These are phyloP conservation scores for Friedmanniomyces endolithicus DNA, from an alignment of 495 filamentous ascomycete genomes.

Conservation along the genomic window DNA sequence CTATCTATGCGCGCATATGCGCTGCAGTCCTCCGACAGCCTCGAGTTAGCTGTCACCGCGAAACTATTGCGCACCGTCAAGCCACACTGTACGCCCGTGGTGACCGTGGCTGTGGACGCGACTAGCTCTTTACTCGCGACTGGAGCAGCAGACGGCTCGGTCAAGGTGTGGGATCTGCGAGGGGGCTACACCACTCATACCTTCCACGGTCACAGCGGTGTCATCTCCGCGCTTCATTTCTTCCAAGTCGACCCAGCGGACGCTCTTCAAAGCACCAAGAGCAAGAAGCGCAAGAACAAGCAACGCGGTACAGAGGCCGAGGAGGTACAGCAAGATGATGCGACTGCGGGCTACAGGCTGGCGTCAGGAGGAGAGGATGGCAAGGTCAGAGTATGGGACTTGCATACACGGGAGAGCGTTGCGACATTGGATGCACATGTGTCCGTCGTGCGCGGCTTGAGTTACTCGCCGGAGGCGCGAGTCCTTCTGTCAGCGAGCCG, in stretches of 20 bases:
- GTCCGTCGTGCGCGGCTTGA: conserved; percentile 74
- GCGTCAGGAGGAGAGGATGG: conserved; percentile 90
- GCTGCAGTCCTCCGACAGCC: conserved; percentile 45
- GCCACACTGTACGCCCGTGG: conserved; percentile 79
- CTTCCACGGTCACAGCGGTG: conserved; percentile 78
- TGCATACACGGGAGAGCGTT: conserved; percentile 66
- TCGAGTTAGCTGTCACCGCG: conserved; percentile 42
- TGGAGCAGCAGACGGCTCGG: conserved; percentile 76
- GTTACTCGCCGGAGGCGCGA: conserved; percentile 62
- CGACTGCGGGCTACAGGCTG: conserved; percentile 53
- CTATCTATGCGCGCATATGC: conserved; percentile 86
- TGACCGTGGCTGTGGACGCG: conserved; percentile 67
- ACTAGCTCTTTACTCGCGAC: conserved; percentile 86
- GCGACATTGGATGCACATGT: conserved; percentile 81
- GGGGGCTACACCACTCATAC: conserved; percentile 90
- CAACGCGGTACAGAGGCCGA: conserved; percentile 35
- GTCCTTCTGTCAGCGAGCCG: conserved; percentile 75
- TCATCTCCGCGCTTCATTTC: conserved; percentile 83
- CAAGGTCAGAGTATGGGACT: conserved; percentile 79
- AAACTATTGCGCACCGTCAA: conserved; percentile 68
- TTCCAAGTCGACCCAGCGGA: conserved; percentile 52
- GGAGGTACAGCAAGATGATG: conserved; percentile 30
- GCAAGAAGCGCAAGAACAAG: conserved; percentile 37
- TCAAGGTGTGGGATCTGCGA: conserved; percentile 93
- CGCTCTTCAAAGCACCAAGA: conserved; percentile 31